Evolutionary conservation across 2,329 filamentous ascomycete genomes (phyloP), one percentile per base, ranked within the genome.

Genomic region (Fusarium tuaranense): DNA sequence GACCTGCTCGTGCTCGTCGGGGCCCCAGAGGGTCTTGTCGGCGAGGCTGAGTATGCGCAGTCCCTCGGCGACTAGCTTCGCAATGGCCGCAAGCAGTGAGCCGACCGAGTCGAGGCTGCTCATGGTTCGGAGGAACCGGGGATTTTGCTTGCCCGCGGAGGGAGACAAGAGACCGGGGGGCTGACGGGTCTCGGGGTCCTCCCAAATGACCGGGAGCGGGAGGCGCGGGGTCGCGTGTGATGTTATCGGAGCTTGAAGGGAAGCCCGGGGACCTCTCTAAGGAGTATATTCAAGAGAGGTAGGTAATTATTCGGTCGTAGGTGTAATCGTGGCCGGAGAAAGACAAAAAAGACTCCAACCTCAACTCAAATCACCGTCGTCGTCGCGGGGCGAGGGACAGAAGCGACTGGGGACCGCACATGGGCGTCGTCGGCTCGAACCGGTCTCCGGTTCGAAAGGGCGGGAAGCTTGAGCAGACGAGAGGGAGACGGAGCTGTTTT

Each of bases 1-100:
- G 67, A 88, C 80, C 82, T 91, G 89, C 78, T 91, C 89, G 78
- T 89, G 87, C 82, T 91, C 89, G 83, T 90, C 88, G 25, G 84
- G 82, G 0, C 86, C 88, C 89, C 89, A 91, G 71, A 87, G 86
- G 53, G 86, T 85, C 81, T 90, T 90, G 80, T 91, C 89, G 76
- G 88, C 86, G 74, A 89, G 85, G 82, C 84, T 84, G 78, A 91
- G 82, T 74, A 87, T 87, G 78, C 88, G 88, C 75, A 90, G 81
- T 68, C 85, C 86, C 73, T 90, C 87, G 78, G 84, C 84, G 76
- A 91, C 80, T 63, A 86, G 84, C 71, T 84, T 87, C 76, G 89
- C 89, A 80, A 91, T 89, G 81, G 84, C 84, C 78, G 88, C 88
- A 80, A 91, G 87, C 78, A 90, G 85, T 74, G 86, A 86, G 78